These are phyloP conservation scores for Hypoxylon subgilvum DNA, from an alignment of 495 filamentous ascomycete species.

Conservation along the genomic window DNA sequence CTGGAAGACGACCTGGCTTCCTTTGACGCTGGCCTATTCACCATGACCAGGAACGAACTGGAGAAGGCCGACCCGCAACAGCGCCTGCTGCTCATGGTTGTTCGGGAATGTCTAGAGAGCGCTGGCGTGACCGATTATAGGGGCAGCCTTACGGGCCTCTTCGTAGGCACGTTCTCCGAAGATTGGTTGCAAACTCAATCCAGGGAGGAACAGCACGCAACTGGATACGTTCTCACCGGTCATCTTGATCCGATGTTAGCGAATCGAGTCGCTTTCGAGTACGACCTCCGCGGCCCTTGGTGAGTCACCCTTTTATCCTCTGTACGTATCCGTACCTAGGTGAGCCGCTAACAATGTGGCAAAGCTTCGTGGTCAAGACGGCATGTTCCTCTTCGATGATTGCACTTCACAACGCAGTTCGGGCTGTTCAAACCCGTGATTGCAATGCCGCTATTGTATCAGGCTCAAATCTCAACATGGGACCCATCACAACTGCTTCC, in stretches of 20 bases:
- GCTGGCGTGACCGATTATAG: slow-evolving; percentile 54
- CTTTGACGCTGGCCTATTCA: slow-evolving; percentile 48
- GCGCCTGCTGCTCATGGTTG: slow-evolving; percentile 56
- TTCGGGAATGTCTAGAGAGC: slow-evolving; percentile 52
- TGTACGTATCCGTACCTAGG: too few relatives aligned
- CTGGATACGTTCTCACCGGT: slow-evolving; percentile 28
- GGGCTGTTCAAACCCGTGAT: too few relatives aligned
- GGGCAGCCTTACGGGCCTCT: slow-evolving; percentile 54
- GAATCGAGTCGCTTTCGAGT: slow-evolving; percentile 58
- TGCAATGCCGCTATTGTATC: too few relatives aligned
- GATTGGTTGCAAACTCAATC: slow-evolving; percentile 40
- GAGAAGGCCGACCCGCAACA: slow-evolving; percentile 60
- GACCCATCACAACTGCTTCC: too few relatives aligned
- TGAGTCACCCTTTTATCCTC: too few relatives aligned
- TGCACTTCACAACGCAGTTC: too few relatives aligned
- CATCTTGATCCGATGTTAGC: slow-evolving; percentile 54
- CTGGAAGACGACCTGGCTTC: slow-evolving; percentile 38
- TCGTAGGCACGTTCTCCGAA: slow-evolving; percentile 54
- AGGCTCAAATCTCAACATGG: too few relatives aligned
- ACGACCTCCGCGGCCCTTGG: slow-evolving; percentile 44
- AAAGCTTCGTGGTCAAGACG: too few relatives aligned
- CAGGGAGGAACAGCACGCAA: slow-evolving; percentile 29
- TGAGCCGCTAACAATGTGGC: too few relatives aligned
- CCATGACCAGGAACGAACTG: slow-evolving; percentile 49
- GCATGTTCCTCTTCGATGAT: too few relatives aligned